A percentile compares a stretch with the other conserved stretches of the same genome.
Conservation (phyloP, 495 filamentous ascomycete species). For the Trypethelium eluteriae region DNA sequence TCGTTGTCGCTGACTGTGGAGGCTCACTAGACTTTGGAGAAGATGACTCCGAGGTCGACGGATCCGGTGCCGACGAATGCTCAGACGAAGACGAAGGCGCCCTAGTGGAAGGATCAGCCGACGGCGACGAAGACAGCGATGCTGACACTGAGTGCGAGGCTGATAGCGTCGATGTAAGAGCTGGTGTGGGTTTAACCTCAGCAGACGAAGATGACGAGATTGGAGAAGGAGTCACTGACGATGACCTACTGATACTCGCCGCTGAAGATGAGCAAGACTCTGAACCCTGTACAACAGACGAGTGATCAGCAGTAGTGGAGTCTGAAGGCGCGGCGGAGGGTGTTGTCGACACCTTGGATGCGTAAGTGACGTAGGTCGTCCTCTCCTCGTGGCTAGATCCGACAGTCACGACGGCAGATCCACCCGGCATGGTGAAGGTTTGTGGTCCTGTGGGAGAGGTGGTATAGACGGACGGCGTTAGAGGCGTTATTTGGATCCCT, state of each 20-base stretch:
- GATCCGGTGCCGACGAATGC: no score
- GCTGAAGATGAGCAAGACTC: background rate
- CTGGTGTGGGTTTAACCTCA: background rate
- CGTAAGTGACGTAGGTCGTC: conserved; percentile 7
- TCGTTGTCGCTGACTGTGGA: background rate
- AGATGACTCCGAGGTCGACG: background rate
- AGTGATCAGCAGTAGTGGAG: background rate
- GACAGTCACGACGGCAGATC: background rate
- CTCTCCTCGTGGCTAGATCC: background rate
- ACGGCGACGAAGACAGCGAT: background rate
- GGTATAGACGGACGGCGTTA: background rate
- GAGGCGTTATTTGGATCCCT: background rate
- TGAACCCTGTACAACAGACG: background rate
- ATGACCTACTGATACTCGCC: background rate
- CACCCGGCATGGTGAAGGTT: conserved; percentile 2
- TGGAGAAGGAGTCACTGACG: background rate
- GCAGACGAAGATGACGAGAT: background rate
- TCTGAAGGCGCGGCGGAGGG: background rate
- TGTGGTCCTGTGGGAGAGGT: background rate
- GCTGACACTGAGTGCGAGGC: background rate
- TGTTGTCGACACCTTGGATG: background rate
- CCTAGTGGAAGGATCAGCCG: background rate
- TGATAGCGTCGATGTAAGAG: background rate
- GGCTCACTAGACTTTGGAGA: background rate
- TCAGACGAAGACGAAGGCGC: no score